Evolutionary conservation across 2,329 filamentous ascomycete genomes (phyloP), one percentile per base, ranked within the genome.

Genomic region (Lecanicillium sp.): DNA sequence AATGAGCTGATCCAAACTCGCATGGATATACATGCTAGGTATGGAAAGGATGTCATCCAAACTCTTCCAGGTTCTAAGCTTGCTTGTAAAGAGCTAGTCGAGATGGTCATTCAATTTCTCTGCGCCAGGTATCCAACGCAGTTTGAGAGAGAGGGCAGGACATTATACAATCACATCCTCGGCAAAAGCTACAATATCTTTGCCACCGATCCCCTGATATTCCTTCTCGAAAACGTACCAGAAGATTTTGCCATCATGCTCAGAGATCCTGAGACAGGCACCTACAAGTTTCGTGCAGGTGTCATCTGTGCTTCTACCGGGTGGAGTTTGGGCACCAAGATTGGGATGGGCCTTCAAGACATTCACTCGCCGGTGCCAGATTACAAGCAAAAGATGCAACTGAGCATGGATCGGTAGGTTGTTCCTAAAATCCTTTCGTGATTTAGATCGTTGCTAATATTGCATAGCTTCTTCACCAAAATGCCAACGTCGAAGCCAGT

Each of bases 371-470:
- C 73, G 1, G 82, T 94, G 17, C 86, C 87, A 0, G 84, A 92
- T 51, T 94, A 90, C 57, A 84, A 84, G 48, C 81, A 85, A 55
- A 94, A 89, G 64, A 89, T 94, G 83, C 75, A 83, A 29, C 83
- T 87, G 46, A 88, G 83, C 29, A 89, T 94, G 82, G 85, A 94
- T 51, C 71, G 85, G 75, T 86, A 61, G 89, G 5, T 62, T 60
- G 1, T 53, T 78, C 2, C 6, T 6, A 25, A 11, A 7, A 25
- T 7, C 6, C 11, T 25, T 25, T 11, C 22, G 11, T 6, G 7
- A 25, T 25, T 25, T 11, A 25, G 22, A 11, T 25, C 22, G 11
- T 11, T 25, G 22, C 11, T 11, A 25, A 7, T 7, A 7, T 25
- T 25, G 7, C 11, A 11, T 38, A 85, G 83, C n/a, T 92, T 78